Base-by-base conservation (phyloP, 768 basidiomycete genomes). In the Phylloporus sp. region DNA sequence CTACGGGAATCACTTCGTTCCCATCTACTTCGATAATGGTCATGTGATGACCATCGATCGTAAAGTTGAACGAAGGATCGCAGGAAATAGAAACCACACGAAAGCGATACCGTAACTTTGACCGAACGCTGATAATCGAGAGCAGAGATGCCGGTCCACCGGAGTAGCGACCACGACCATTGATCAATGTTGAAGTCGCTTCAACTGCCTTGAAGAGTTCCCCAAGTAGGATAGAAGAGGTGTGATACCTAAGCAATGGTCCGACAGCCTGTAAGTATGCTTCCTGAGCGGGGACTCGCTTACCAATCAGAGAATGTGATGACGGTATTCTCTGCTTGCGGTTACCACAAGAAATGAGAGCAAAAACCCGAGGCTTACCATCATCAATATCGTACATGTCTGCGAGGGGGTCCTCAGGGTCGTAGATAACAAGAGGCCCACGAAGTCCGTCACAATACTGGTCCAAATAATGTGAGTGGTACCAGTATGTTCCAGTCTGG, bases 1-100 rank as follows among this genome's bases (percentile, higher is more conserved):
- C 62, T 26, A 75, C 61, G 1, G 79, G 75, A 23, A 59, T 41
- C 0, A 69, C 70, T 53, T 73, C 73, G 45, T 67, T 66, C 2
- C 73, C 71, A 45, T 81, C 79, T 5, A 64, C 75, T 57, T 80
- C 79, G 44, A 81, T 80, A 44, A 81, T 63, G 5, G 73, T 77
- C 66, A 78, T 53, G 9, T 58, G 58, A 55, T 78, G 76, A 5
- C 67, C 63, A 51, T 76, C n/a, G n/a, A n/a, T n/a, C n/a, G n/a
- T n/a, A n/a, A n/a, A n/a, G n/a, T n/a, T n/a, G n/a, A n/a, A n/a
- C 72, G 44, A 79, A 18, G 63, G 60, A 71, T 70, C 65, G 56
- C 82, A 82, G 10, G 79, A 76, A 5, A 78, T 69, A 7, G 71
- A 70, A 18, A 82, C 57, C 5, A 84, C 48, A 10, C 80, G 73